These are phyloP conservation scores for Myriosclerotinia scirpicola DNA, from an alignment of 2,329 filamentous ascomycete species.

Conservation along the genomic window DNA sequence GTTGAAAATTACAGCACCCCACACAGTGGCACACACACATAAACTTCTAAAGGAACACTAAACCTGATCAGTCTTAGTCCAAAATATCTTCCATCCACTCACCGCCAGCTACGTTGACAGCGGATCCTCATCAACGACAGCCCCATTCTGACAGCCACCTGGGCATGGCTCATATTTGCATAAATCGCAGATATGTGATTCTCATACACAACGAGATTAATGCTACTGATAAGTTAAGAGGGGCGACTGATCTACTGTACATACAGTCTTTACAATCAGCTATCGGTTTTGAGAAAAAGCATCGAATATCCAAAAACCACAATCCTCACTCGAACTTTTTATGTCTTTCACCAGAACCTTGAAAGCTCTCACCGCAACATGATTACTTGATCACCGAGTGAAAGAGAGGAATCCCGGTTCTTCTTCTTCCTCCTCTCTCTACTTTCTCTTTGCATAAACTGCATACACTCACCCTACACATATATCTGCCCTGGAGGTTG, in stretches of 20 bases:
- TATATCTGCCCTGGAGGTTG: conserved; percentile 7
- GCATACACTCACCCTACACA: not conserved
- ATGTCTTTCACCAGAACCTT: conserved; percentile 12
- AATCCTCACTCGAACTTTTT: not conserved
- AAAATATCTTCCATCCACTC: conserved; percentile 10
- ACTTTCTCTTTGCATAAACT: not conserved
- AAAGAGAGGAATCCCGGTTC: conserved; percentile 16
- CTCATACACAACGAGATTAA: not conserved
- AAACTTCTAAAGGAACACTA: not conserved
- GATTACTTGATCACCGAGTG: conserved; percentile 15
- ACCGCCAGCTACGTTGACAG: conserved; percentile 22
- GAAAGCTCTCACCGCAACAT: conserved; percentile 22
- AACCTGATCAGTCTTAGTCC: not conserved
- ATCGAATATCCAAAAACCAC: not conserved
- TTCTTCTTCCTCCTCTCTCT: conserved; percentile 14
- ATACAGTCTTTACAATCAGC: conserved; percentile 5
- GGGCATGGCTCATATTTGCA: conserved; percentile 8
- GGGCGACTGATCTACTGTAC: not conserved
- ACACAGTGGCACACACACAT: not conserved
- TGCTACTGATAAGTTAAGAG: conserved; percentile 18
- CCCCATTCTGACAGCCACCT: conserved; percentile 9
- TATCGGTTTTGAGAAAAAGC: not conserved
- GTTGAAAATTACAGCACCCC: too few relatives aligned
- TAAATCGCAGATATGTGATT: conserved; percentile 11
- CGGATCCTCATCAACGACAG: not conserved